Conservation (phyloP, 2,329 filamentous ascomycete genomes). For the Sphaerulina populicola region DNA sequence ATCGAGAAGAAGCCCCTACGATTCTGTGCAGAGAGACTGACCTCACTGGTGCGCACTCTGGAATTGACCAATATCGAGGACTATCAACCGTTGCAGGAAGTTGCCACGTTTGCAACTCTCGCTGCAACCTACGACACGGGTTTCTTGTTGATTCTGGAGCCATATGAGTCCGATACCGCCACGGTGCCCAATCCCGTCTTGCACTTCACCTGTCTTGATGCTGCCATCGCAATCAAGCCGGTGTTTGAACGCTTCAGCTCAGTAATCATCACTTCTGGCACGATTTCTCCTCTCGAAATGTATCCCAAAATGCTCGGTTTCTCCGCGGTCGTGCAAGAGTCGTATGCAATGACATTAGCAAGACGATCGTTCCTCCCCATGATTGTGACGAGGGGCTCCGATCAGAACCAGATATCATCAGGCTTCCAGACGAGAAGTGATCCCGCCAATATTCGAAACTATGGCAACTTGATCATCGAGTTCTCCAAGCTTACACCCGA, state of each 20-base stretch:
- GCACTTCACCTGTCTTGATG: conserved; percentile 93
- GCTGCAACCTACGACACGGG: conserved; percentile 96
- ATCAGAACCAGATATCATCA: conserved; percentile 87
- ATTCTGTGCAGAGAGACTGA: conserved; percentile 90
- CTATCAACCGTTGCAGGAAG: conserved; percentile 91
- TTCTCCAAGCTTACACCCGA: conserved; percentile 95
- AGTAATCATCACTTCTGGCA: conserved; percentile 96
- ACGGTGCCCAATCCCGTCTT: conserved; percentile 95
- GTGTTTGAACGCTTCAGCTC: conserved; percentile 97
- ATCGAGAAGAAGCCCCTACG: conserved; percentile 92
- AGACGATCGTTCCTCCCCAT: conserved; percentile 93
- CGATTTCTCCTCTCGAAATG: conserved; percentile 94
- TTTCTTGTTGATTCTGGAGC: conserved; percentile 92
- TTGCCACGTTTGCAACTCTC: conserved; percentile 92
- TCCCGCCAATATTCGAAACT: conserved; percentile 92
- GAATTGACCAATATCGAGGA: conserved; percentile 98
- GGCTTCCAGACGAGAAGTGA: conserved; percentile 94
- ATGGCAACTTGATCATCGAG: conserved; percentile 84
- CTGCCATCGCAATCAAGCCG: conserved; percentile 93
- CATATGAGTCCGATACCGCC: conserved; percentile 89
- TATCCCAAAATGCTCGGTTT: conserved; percentile 99
- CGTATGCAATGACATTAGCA: conserved; percentile 92
- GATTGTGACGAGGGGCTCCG: conserved; percentile 91
- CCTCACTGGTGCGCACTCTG: conserved; percentile 85
- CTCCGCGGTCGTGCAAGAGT: conserved; percentile 85